A percentile compares a stretch with the other conserved stretches of the same genome.
These are phyloP conservation scores for Melastoma malabathricum DNA, from an alignment of 345 rosid genomes.

Conservation along the genomic window DNA sequence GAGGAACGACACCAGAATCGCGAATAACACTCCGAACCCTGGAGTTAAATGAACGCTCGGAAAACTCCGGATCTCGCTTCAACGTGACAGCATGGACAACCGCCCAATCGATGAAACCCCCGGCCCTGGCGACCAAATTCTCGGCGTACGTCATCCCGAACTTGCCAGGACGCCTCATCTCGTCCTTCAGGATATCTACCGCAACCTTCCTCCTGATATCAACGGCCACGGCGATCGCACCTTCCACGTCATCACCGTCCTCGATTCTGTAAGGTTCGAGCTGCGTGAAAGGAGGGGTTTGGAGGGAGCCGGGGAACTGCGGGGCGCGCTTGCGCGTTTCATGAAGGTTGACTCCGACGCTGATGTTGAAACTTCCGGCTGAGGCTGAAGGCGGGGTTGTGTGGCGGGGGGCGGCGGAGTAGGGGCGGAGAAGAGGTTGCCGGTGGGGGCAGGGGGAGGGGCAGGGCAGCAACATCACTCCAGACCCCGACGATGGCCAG, in stretches of 20 bases:
- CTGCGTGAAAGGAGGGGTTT: constrained; percentile 31
- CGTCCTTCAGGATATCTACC: constrained; percentile 50
- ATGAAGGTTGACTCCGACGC: constrained; percentile 36
- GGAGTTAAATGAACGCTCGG: constrained; percentile 32
- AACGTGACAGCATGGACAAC: constrained; percentile 77
- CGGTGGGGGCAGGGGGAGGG: background rate
- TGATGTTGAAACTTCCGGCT: constrained; percentile 10
- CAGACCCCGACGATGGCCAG: too few relatives aligned
- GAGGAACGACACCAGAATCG: constrained; percentile 52
- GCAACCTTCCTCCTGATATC: constrained; percentile 68
- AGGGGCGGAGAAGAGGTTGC: background rate
- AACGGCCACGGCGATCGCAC: constrained; percentile 48
- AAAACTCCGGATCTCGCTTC: constrained; percentile 47
- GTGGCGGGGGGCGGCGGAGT: constrained; percentile 3
- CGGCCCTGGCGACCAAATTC: constrained; percentile 43
- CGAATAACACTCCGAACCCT: constrained; percentile 50
- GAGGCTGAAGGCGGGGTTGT: constrained; percentile 2
- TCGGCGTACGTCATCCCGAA: constrained; percentile 74
- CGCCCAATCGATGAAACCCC: constrained; percentile 52
- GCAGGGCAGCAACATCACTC: too few relatives aligned
- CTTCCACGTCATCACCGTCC: constrained; percentile 25
- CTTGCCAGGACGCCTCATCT: constrained; percentile 50
- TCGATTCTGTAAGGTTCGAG: constrained; percentile 12
- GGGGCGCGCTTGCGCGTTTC: constrained; percentile 54
- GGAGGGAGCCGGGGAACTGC: constrained; percentile 28